Evolutionary conservation across 192 early-diverging fungal genomes (phyloP), one percentile per base, ranked within the genome.

Genomic region (Ramicandelaber brevisporus): DNA sequence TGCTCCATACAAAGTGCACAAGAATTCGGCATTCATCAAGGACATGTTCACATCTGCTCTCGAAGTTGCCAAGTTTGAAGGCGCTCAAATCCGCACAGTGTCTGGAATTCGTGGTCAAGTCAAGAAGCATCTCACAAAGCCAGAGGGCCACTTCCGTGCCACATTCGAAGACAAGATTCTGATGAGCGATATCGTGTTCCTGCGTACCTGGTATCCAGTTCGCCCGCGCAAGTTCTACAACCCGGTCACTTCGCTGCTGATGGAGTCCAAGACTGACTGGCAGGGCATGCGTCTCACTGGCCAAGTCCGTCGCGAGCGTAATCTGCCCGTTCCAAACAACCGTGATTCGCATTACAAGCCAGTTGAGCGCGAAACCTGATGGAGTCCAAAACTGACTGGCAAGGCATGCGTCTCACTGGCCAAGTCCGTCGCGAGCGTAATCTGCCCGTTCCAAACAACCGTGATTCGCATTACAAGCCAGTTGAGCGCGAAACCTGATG

Each of bases 61-160:
- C 11, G 93, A 99, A 37, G 89, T 99, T 13, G 90, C 86, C 46
- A 93, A 93, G 49, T 93, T 99, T 42, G 84, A 93, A 50, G 93
- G 93, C 19, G 93, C 90, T 2, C 65, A 60, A 22, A 80, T 99
- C 39, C 66, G 86, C 22, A 99, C 93, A 0, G 93, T 99, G 20
- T 74, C 68, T 43, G 93, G 93, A 16, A 86, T 99, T 44, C 69
- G 93, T 32, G 93, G 93, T 27, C 93, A 96, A 48, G 76, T 99
- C 33, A 93, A 96, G 53, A 95, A 96, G 59, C 60, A 65, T 3
- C 38, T 86, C 5, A 53, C 77, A 50, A 83, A 75, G 46, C 70
- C 78, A 0, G 73, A 77, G 24, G 93, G 93, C 17, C 55, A 60
- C 38, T 99, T 85, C 68, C 72, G 93, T 31, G 93, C 93, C 4